Conservation (phyloP, 495 filamentous ascomycete genomes). For the Penicillium lividum region DNA sequence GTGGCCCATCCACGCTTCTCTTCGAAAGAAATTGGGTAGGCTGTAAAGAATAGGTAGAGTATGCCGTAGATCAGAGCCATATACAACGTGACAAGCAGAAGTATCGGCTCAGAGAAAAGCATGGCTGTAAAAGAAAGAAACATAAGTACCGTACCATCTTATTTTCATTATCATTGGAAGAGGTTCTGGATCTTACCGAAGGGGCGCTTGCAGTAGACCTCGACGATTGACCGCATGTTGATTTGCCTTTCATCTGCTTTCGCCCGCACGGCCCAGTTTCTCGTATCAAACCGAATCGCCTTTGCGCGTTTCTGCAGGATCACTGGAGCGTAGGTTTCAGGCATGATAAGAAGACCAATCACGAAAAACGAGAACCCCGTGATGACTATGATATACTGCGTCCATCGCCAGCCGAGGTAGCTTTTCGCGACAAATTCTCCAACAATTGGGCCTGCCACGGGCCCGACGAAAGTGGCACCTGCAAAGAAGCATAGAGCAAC, state of each 20-base stretch:
- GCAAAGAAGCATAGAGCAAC: slow-evolving; percentile 38
- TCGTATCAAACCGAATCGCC: slow-evolving; percentile 52
- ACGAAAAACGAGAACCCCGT: slow-evolving; percentile 45
- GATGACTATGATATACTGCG: slow-evolving; percentile 57
- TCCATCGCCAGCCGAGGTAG: slow-evolving; percentile 60
- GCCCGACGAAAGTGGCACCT: slow-evolving; percentile 53
- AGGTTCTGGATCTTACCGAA: too few relatives aligned
- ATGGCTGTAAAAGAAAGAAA: slow-evolving; percentile 10
- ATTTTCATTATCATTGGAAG: slow-evolving; percentile 31
- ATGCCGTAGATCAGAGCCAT: slow-evolving; percentile 39
- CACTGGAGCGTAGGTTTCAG: slow-evolving; percentile 56
- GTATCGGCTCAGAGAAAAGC: slow-evolving; percentile 40
- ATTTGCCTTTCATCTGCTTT: slow-evolving; percentile 22
- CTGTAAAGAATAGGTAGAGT: slow-evolving; percentile 49
- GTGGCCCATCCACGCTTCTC: slow-evolving; percentile 46
- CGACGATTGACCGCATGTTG: not conserved
- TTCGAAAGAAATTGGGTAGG: slow-evolving; percentile 55
- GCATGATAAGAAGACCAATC: slow-evolving; percentile 41
- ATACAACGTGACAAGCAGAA: slow-evolving; percentile 39
- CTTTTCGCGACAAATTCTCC: slow-evolving; percentile 51
- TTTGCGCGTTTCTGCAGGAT: slow-evolving; percentile 52
- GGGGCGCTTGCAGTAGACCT: too few relatives aligned
- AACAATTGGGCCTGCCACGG: slow-evolving; percentile 57
- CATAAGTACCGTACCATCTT: too few relatives aligned
- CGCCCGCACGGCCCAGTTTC: slow-evolving; percentile 55